Conservation (phyloP, 163 green algal species). For the Coccomyxa subellipsoidea region DNA sequence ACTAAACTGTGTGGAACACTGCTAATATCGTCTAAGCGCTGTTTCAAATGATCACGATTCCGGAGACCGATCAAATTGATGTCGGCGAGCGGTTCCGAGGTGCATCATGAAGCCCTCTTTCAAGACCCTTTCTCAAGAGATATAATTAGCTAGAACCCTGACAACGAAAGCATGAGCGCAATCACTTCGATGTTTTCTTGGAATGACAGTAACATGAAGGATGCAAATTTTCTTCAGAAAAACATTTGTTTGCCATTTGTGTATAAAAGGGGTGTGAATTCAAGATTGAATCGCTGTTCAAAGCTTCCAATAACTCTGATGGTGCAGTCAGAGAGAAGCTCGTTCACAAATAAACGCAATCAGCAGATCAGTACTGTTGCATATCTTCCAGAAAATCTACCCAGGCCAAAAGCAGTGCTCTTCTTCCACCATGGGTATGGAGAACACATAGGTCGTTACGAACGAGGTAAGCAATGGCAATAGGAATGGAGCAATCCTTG, state of each 20-base stretch:
- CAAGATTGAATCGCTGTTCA: neutral
- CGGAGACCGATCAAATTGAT: too few relatives aligned
- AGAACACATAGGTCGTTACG: slow-evolving; percentile 10
- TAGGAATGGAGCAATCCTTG: too few relatives aligned
- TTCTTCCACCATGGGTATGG: slow-evolving; percentile 20
- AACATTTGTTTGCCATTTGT: neutral
- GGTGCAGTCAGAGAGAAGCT: neutral
- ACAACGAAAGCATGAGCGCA: too few relatives aligned
- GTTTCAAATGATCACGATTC: neutral
- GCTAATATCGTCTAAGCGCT: too few relatives aligned
- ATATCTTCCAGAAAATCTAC: neutral
- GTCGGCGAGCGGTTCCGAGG: neutral
- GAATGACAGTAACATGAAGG: too few relatives aligned
- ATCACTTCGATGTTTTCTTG: too few relatives aligned
- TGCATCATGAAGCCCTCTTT: neutral
- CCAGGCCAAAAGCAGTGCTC: neutral
- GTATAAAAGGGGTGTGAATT: neutral
- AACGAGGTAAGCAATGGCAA: neutral
- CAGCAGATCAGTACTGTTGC: neutral
- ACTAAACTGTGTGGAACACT: too few relatives aligned
- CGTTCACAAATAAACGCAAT: neutral
- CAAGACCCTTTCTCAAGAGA: too few relatives aligned
- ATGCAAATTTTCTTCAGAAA: too few relatives aligned
- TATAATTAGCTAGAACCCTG: too few relatives aligned
- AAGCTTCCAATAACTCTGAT: neutral